Evolutionary conservation across 805 yeast genomes (phyloP), one percentile per base, ranked within the genome.

Genomic region (Cyberlindnera mycetangii): DNA sequence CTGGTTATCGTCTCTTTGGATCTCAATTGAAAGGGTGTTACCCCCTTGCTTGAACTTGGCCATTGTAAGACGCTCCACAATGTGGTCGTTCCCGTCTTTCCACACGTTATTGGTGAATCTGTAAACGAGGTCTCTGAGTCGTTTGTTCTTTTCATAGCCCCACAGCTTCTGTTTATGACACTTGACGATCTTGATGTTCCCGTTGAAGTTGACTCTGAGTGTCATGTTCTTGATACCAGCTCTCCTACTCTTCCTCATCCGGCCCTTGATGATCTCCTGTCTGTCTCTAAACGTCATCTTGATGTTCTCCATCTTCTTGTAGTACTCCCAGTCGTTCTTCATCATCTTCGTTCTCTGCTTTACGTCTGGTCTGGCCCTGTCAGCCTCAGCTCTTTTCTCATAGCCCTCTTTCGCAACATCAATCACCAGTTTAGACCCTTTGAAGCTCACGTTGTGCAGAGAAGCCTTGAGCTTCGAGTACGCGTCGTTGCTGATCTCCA

Each of bases 141-240:
- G 69, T 55, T 76, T 83, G 50, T 78, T 74, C 66, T 85, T 86
- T 52, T 85, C 89, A 49, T 79, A 74, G 3, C 98, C 98, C 99
- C 99, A 92, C 32, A 93, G 72, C 60, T 89, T 89, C 25, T 83
- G 79, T 66, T 89, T 89, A 54, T 74, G 75, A 52, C 83, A 70
- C 54, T 77, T 78, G 45, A 85, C 65, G 5, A 70, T 69, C 62
- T 77, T 81, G 42, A 78, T 65, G 37, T 65, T 75, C 7, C 83
- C 88, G 55, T 75, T 79, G 47, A 76, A 72, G 48, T 69, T 71
- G 3, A 84, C 73, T 53, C 97, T 73, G 50, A 87, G 70, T 0
- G 95, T 82, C 51, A 82, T 76, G 35, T 44, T 68, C 44, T 74
- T 73, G 31, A 74, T 49, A 47, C 71, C 73, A 20, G 77, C 71